Conservation (phyloP, 2,329 filamentous ascomycete species). For the Colletotrichum theobromicola region DNA sequence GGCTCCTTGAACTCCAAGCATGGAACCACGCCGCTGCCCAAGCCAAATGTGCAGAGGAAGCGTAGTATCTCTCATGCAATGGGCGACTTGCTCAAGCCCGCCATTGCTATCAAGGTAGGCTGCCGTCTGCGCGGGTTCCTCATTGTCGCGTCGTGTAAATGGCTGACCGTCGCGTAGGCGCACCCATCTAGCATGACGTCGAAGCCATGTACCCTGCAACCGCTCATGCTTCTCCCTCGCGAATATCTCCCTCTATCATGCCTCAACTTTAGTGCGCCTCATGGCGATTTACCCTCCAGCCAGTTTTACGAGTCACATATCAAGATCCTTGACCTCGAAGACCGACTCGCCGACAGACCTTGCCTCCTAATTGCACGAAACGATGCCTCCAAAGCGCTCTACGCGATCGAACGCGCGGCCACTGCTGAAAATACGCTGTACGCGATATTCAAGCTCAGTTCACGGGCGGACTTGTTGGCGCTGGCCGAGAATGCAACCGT, state of each 20-base stretch:
- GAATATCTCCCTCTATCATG: conserved; percentile 64
- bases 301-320: conserved; percentile 67
- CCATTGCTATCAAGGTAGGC: conserved; percentile 58
- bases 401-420: conserved; percentile 70
- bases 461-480: conserved; percentile 66
- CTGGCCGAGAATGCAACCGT: conserved; percentile 57
- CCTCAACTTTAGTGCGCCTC: conserved; percentile 61
- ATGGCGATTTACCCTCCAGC: conserved; percentile 55
- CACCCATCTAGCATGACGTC: conserved; percentile 58
- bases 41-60: conserved; percentile 38
- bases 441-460: conserved; percentile 70
- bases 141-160: background rate
- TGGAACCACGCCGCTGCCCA: conserved; percentile 27
- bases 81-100: conserved; percentile 55
- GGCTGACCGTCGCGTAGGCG: conserved; percentile 45
- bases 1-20: conserved; percentile 40
- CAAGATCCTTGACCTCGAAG: conserved; percentile 68
- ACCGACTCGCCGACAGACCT: conserved; percentile 57
- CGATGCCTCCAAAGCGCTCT: conserved; percentile 58
- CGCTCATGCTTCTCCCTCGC: conserved; percentile 67
- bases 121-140: background rate
- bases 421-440: conserved; percentile 56
- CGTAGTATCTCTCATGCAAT: conserved; percentile 45
- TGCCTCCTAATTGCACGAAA: conserved; percentile 67
- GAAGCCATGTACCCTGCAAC: conserved; percentile 61